phyloP scores from a whole-genome alignment of 2,329 filamentous ascomycete genomes.

The Lasiodiplodia hormozganensis region DNA sequence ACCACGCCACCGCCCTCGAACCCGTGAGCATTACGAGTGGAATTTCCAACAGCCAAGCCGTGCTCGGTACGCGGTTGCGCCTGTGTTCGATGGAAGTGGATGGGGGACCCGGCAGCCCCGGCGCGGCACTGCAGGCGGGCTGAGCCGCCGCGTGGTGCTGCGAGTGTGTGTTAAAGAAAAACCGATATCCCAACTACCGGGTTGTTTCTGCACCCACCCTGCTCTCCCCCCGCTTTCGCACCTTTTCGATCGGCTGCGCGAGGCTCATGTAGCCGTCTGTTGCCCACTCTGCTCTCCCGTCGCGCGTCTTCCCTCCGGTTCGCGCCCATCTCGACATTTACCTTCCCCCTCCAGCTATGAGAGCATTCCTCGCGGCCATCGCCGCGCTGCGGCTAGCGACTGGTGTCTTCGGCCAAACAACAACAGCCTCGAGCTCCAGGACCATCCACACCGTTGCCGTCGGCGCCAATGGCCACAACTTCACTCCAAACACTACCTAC shows the following conservation, averaged over 20 bases:
- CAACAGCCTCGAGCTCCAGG: background rate
- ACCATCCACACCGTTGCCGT: conserved; percentile 45
- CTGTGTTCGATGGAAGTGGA: background rate
- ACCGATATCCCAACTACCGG: conserved; percentile 1
- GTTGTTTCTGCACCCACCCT: background rate
- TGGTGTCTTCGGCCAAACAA: background rate
- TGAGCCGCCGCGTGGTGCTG: background rate
- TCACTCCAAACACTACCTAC: conserved; percentile 43
- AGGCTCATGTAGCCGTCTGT: conserved; percentile 9
- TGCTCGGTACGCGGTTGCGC: conserved; percentile 9
- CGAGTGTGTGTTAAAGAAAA: background rate
- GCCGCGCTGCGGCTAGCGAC: conserved; percentile 8
- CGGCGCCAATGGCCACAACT: conserved; percentile 43
- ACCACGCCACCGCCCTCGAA: conserved; percentile 10
- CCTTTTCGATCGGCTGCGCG: background rate
- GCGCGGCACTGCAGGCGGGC: background rate
- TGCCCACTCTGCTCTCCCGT: background rate
- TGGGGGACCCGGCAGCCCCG: conserved; percentile 6
- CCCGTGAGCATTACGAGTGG: conserved; percentile 17
- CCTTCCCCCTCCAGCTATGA: background rate
- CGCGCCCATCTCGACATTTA: background rate
- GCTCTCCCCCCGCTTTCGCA: background rate
- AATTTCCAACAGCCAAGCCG: background rate
- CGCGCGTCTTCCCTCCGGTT: conserved; percentile 7
- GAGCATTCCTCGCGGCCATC: background rate